Evolutionary conservation across 78 protist genomes (phyloP), one percentile per base, ranked within the genome.

Genomic region (Dictyostelium firmibasis): DNA sequence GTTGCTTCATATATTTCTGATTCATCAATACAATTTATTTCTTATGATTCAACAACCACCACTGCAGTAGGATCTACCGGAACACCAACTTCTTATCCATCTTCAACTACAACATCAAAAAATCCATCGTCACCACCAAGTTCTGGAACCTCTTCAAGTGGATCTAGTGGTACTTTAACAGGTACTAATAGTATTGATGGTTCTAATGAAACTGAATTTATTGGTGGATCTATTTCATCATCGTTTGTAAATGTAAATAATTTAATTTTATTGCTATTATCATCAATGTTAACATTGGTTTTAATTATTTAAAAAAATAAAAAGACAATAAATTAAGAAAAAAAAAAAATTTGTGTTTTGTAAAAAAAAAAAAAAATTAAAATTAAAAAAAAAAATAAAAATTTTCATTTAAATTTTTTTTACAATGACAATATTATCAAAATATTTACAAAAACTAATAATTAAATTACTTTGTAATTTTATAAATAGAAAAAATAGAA

Each of bases 1-100:
- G 67, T 6, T 78, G 91, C 67, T 20, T 91, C 62, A 35, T 8
- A 91, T 75, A 33, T 38, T 4, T 35, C 95, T 85, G 82, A 62
- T 50, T 27, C 36, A 91, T 64, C 86, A 85, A 62, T 85, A 91
- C 82, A 86, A 91, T 57, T 50, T 78, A 47, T 83, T 78, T 29
- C 20, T 33, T 27, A 91, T 83, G 64, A 75, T 6, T 9, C 20
- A 18, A 57, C 35, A 78, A 83, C 76, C 18, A 29, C 1, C 76
- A 57, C 27, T 5, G 20, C 62, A 50, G 16, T 16, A n/a, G 62
- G 0, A 16, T 50, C 62, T 4, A 57, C 67, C 9, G 20, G 20
- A 57, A 57, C 2, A 20, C 67, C 67, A 57, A 57, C 43, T 38
- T 38, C 2, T 38, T 38, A 2, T 4, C 43, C 43, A 38, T 38